Conservation (phyloP, 192 early-diverging fungal genomes). For the Umbelopsis sp. region DNA sequence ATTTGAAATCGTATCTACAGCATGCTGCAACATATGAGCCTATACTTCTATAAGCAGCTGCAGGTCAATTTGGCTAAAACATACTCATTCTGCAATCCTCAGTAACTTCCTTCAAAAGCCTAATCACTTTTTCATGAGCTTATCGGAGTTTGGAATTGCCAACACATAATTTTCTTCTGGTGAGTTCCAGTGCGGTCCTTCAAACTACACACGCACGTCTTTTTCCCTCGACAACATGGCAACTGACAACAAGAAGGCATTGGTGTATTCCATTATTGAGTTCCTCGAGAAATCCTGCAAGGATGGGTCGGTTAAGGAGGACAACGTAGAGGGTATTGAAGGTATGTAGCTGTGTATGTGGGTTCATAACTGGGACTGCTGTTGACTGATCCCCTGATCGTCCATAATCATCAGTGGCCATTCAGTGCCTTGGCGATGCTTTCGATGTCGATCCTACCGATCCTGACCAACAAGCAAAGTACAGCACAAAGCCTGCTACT, state of each 20-base stretch:
- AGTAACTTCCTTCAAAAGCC: too few species aligned
- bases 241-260: slow-evolving; percentile 67
- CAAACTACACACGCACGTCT: not conserved
- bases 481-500: slow-evolving; percentile 85
- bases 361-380: not conserved
- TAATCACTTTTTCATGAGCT: too few species aligned
- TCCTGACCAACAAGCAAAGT: slow-evolving; percentile 59
- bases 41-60: too few species aligned
- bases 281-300: slow-evolving; percentile 72
- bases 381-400: not conserved
- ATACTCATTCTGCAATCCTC: too few species aligned
- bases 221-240: slow-evolving; percentile 29
- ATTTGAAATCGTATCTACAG: too few species aligned
- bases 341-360: slow-evolving; percentile 41
- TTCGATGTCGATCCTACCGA: slow-evolving; percentile 87
- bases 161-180: not conserved
- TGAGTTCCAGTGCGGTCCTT: not conserved
- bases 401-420: slow-evolving; percentile 62
- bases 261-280: slow-evolving; percentile 85
- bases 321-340: slow-evolving; percentile 83
- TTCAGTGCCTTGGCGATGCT: slow-evolving; percentile 94
- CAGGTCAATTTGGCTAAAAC: too few species aligned
- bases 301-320: slow-evolving; percentile 70
- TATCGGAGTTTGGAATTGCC: too few species aligned
- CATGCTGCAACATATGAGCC: too few species aligned